Percentiles rank a stretch among this genome's conserved stretches.
Evolutionary conservation across 2,329 filamentous ascomycete genomes (phyloP).

Genomic region (Fusarium fracticaudum): DNA sequence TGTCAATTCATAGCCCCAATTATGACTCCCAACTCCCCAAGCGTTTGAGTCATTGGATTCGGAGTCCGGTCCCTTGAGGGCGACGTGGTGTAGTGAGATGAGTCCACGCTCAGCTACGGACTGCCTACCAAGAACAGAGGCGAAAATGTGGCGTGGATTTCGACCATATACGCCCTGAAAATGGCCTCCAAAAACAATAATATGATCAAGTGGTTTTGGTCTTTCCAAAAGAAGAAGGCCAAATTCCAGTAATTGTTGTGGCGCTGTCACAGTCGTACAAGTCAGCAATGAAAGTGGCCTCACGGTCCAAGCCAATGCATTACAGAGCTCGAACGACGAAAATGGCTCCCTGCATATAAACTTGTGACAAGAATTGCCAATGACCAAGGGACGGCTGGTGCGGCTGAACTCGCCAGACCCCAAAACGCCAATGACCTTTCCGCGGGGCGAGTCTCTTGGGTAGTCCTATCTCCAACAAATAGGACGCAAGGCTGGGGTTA

Average conservation of each 20-base stretch:
- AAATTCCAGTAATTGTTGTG: rapidly evolving
- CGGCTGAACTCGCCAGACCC: not conserved
- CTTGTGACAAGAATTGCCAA: too few relatives aligned
- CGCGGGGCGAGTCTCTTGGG: too few relatives aligned
- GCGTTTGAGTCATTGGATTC: rapidly evolving
- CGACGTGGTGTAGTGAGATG: rapidly evolving
- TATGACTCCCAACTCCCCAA: not conserved
- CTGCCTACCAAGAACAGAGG: not conserved
- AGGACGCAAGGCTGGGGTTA: too few relatives aligned
- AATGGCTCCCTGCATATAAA: too few relatives aligned
- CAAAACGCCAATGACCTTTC: not conserved
- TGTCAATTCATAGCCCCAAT: rapidly evolving
- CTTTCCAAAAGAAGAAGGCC: rapidly evolving
- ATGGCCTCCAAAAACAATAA: too few relatives aligned
- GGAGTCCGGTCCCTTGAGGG: rapidly evolving
- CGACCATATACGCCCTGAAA: too few relatives aligned
- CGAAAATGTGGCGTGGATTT: not conserved
- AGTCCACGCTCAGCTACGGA: not conserved
- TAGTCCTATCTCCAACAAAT: too few relatives aligned
- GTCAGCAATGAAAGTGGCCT: not conserved
- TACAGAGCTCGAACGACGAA: too few relatives aligned
- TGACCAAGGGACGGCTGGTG: not conserved
- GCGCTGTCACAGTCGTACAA: not conserved
- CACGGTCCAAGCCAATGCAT: too few relatives aligned
- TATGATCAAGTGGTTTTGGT: rapidly evolving